Evolutionary conservation across 176 grass and related monocot genomes (phyloP).

Genomic region (Panicum miliaceum): DNA sequence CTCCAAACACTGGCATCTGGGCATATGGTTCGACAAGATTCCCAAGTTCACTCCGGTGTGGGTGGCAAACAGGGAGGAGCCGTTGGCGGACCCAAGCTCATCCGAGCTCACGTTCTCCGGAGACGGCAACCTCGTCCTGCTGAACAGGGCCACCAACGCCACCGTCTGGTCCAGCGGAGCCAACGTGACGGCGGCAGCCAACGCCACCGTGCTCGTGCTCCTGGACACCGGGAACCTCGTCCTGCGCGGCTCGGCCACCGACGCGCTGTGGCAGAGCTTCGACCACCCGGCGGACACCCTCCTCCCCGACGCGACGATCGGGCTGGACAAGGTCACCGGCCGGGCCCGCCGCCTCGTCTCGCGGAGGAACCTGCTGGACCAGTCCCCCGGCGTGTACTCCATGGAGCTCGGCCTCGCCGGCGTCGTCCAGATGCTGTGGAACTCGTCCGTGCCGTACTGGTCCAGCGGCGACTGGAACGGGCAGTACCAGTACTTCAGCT

Average conservation of each 20-base stretch:
- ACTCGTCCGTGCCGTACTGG: too few species aligned
- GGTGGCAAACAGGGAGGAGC: background rate
- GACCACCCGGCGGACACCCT: slow-evolving; percentile 46
- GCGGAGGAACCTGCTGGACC: too few species aligned
- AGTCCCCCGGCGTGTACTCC: too few species aligned
- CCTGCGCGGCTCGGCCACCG: background rate
- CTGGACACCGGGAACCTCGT: slow-evolving; percentile 57
- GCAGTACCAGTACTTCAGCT: too few species aligned
- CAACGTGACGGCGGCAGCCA: background rate
- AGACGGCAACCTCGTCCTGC: background rate
- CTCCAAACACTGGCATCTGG: background rate
- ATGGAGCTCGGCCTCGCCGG: too few species aligned
- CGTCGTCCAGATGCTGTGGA: too few species aligned
- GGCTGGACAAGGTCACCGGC: too few species aligned
- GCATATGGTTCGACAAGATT: background rate
- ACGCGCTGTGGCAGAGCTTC: background rate
- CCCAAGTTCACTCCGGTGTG: background rate
- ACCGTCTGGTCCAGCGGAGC: background rate
- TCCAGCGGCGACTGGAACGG: too few species aligned
- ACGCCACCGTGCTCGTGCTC: slow-evolving; percentile 12
- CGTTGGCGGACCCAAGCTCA: background rate
- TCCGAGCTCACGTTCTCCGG: background rate
- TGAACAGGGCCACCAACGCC: background rate
- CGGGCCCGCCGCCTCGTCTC: too few species aligned
- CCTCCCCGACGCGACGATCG: slow-evolving; percentile 29